Conservation (phyloP, 2,329 filamentous ascomycete genomes). For the Xylaria polymorpha region DNA sequence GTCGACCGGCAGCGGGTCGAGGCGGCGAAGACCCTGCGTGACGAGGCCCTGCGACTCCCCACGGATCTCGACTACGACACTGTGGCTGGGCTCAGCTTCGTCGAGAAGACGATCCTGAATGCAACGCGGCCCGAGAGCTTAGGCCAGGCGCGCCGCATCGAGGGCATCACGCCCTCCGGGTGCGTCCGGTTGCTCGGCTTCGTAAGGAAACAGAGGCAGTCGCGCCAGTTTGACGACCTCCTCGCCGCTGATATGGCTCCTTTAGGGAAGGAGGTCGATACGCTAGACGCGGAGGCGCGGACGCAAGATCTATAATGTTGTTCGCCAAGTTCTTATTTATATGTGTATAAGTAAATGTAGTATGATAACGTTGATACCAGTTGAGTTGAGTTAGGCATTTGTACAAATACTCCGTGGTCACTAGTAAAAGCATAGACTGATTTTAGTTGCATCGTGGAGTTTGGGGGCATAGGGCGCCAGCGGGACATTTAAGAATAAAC, state of each 20-base stretch:
- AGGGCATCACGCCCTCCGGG: constrained; percentile 77
- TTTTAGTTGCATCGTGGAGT: constrained; percentile 21
- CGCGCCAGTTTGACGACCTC: constrained; percentile 31
- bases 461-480: not conserved
- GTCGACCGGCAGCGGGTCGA: constrained; percentile 76
- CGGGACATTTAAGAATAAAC: not conserved
- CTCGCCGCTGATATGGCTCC: constrained; percentile 45
- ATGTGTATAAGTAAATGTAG: constrained; percentile 16
- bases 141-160: constrained; percentile 87
- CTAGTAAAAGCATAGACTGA: not conserved
- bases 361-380: not conserved
- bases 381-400: constrained; percentile 2
- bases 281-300: constrained; percentile 55
- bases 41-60: constrained; percentile 81
- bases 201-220: constrained; percentile 60
- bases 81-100: constrained; percentile 80
- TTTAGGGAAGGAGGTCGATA: constrained; percentile 53
- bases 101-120: constrained; percentile 79
- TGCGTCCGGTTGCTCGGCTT: constrained; percentile 70
- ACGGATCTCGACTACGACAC: constrained; percentile 78
- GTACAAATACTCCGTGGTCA: not conserved
- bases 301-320: constrained; percentile 50
- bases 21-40: constrained; percentile 75
- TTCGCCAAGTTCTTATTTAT: not conserved
- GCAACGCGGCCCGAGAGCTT: constrained; percentile 82